Evolutionary conservation across 352 stramenopile genomes (phyloP).

Genomic region (Pythium folliculosum): DNA sequence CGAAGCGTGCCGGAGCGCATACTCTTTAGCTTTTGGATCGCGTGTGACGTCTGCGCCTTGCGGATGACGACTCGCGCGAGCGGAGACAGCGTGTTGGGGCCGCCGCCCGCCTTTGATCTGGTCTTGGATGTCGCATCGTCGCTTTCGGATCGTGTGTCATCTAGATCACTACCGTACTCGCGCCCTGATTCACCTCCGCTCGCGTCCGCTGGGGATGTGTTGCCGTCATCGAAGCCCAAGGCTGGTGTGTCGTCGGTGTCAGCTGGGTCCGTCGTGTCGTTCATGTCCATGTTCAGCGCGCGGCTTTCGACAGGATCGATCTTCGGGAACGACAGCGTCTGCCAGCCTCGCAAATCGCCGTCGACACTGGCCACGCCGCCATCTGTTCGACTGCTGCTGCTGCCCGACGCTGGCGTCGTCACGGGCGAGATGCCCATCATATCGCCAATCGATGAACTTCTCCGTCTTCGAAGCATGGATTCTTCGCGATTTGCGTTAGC

Average conservation of each 20-base stretch:
- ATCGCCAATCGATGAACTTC: constrained; percentile 21
- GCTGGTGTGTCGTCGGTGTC: constrained; percentile 4
- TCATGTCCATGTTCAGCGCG: constrained; percentile 24
- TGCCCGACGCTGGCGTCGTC: constrained; percentile 17
- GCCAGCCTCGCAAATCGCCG: constrained; percentile 20
- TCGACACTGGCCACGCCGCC: neutral
- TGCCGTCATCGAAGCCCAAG: neutral
- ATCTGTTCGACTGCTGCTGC: neutral
- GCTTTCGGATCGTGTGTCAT: constrained; percentile 13
- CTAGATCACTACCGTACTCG: no score
- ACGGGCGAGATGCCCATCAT: constrained; percentile 12
- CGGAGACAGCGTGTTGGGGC: constrained; percentile 33
- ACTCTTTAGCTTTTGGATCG: constrained; percentile 52
- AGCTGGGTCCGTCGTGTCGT: constrained; percentile 17
- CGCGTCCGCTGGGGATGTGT: neutral
- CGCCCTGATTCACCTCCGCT: neutral
- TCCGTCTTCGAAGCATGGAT: constrained; percentile 6
- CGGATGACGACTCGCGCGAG: constrained; percentile 45
- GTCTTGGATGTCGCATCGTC: constrained; percentile 24
- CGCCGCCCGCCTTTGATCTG: constrained; percentile 1
- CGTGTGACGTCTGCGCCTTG: constrained; percentile 44
- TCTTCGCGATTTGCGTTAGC: constrained; percentile 1
- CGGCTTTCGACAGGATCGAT: constrained; percentile 42
- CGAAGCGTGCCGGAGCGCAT: constrained; percentile 16
- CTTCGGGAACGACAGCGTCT: constrained; percentile 34